These are phyloP conservation scores for Penicillium simplicissimum DNA, from an alignment of 495 filamentous ascomycete species.

Conservation along the genomic window DNA sequence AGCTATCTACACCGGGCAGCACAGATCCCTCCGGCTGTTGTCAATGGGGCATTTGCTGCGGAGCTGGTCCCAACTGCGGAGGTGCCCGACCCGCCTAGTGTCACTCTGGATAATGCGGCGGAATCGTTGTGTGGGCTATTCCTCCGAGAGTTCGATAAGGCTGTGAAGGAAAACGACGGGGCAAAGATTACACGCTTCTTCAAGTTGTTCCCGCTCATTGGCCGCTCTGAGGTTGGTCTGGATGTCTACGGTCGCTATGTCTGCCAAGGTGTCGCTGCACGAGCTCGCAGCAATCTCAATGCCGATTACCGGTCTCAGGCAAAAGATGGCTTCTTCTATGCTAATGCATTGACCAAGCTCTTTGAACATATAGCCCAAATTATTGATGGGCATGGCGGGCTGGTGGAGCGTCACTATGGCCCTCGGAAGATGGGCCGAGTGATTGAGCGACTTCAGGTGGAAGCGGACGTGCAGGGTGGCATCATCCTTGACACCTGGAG, in stretches of 20 bases:
- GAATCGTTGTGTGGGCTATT: constrained; percentile 88
- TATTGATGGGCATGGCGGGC: constrained; percentile 81
- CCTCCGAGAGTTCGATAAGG: constrained; percentile 91
- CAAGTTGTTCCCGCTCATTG: constrained; percentile 95
- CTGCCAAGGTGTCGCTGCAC: constrained; percentile 84
- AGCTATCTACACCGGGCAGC: constrained; percentile 81
- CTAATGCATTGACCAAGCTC: constrained; percentile 82
- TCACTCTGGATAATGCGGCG: constrained; percentile 83
- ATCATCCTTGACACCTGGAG: constrained; percentile 94
- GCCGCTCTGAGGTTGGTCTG: constrained; percentile 80
- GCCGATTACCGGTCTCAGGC: constrained; percentile 57
- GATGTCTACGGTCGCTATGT: constrained; percentile 96
- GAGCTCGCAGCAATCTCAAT: constrained; percentile 79
- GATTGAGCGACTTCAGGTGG: constrained; percentile 87
- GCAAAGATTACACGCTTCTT: constrained; percentile 93
- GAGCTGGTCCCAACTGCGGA: constrained; percentile 93
- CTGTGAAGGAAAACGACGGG: constrained; percentile 79
- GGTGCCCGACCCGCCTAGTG: constrained; percentile 84
- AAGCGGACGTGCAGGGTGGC: constrained; percentile 96
- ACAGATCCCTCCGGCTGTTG: constrained; percentile 74
- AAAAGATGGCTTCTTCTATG: constrained; percentile 84
- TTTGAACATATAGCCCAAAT: constrained; percentile 98
- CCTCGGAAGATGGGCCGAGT: constrained; percentile 91
- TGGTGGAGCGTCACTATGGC: constrained; percentile 94
- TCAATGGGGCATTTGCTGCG: constrained; percentile 84